Conservation (phyloP, 1,284 basidiomycete genomes). For the Ustilago sp. region DNA sequence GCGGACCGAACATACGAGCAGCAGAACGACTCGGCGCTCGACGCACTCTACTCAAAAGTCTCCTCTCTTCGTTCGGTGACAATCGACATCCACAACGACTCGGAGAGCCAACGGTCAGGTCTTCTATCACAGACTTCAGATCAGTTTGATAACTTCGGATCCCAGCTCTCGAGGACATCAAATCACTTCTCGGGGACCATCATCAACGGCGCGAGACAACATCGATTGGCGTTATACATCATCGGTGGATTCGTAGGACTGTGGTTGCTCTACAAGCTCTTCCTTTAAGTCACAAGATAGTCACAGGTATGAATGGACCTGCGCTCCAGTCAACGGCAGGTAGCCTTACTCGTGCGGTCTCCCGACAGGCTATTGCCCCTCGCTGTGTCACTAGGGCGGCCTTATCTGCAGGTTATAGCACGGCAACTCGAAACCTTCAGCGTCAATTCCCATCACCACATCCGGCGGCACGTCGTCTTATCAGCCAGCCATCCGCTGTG, state of each 20-base stretch:
- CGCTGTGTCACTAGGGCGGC: slow-evolving; percentile 1
- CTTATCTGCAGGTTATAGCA: neutral
- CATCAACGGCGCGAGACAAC: slow-evolving; percentile 50
- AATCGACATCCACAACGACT: slow-evolving; percentile 63
- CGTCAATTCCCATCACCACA: neutral
- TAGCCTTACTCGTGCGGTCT: neutral
- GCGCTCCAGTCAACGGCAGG: neutral
- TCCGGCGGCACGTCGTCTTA: no score
- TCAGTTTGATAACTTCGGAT: slow-evolving; percentile 48
- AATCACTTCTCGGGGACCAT: slow-evolving; percentile 50
- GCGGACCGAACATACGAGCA: slow-evolving; percentile 62
- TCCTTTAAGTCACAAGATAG: slow-evolving; percentile 20
- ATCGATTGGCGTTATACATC: slow-evolving; percentile 55
- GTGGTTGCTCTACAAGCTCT: slow-evolving; percentile 60
- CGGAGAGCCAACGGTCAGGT: slow-evolving; percentile 54
- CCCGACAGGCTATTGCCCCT: neutral
- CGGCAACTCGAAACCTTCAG: neutral
- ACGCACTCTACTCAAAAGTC: slow-evolving; percentile 62
- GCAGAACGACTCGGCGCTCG: slow-evolving; percentile 65
- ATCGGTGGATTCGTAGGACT: slow-evolving; percentile 53
- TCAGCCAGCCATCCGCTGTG: neutral
- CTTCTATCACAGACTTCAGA: slow-evolving; percentile 50
- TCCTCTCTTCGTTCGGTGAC: slow-evolving; percentile 62
- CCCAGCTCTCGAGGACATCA: slow-evolving; percentile 47
- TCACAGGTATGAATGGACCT: neutral